Percentiles rank a stretch among this genome's conserved stretches.
These are phyloP conservation scores for Eleusine coracana DNA, from an alignment of 176 grass and related monocot species.

Conservation along the genomic window DNA sequence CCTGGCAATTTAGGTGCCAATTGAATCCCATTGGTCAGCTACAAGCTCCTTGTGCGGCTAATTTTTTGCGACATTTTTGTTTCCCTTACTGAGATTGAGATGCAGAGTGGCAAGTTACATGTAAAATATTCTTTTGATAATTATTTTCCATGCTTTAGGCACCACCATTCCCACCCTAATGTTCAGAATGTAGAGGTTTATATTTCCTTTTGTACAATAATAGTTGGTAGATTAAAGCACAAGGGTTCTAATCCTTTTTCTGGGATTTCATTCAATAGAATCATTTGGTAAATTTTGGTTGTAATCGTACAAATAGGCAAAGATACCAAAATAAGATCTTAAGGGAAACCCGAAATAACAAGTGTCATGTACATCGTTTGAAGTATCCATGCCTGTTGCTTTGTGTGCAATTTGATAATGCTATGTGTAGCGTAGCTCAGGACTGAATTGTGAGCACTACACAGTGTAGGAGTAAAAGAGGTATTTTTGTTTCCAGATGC, in stretches of 20 bases:
- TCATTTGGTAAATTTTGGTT: background rate
- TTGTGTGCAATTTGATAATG: too few species aligned
- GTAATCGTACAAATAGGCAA: background rate
- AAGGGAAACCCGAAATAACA: background rate
- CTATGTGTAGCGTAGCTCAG: too few species aligned
- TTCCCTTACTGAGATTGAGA: constrained; percentile 48
- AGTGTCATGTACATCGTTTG: background rate
- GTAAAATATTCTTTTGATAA: constrained; percentile 35
- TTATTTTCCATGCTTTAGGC: constrained; percentile 16
- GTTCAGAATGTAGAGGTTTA: constrained; percentile 34
- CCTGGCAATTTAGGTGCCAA: constrained; percentile 42
- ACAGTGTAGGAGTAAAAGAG: too few species aligned
- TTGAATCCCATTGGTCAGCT: constrained; percentile 42
- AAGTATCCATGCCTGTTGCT: too few species aligned
- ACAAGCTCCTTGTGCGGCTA: constrained; percentile 33
- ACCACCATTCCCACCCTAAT: background rate
- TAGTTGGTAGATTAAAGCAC: constrained; percentile 42
- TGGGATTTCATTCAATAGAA: background rate
- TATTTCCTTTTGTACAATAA: constrained; percentile 18
- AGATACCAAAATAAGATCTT: background rate
- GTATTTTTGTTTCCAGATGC: too few species aligned
- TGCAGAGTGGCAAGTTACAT: constrained; percentile 34
- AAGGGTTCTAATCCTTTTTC: constrained; percentile 34
- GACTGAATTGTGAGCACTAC: too few species aligned
- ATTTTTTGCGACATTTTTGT: constrained; percentile 49